These are phyloP conservation scores for Pseudozyma sp. DNA, from an alignment of 1,284 basidiomycete species.

Conservation along the genomic window DNA sequence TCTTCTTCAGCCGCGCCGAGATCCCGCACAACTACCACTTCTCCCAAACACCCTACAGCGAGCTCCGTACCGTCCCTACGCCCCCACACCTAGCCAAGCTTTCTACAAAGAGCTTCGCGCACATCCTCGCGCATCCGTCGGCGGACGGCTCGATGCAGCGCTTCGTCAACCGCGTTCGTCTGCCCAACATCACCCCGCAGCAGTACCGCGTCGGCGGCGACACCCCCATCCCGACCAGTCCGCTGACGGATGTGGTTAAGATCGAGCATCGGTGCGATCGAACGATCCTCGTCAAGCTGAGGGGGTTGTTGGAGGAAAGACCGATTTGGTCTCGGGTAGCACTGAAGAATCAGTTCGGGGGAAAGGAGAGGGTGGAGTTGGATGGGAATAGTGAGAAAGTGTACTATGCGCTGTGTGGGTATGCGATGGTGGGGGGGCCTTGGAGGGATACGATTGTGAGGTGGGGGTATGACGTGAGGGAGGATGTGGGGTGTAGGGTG, in stretches of 20 bases:
- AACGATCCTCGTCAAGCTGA: conserved; percentile 10
- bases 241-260: conserved; percentile 25
- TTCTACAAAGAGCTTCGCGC: conserved; percentile 4
- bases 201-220: conserved; percentile 29
- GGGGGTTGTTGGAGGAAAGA: conserved; percentile 72
- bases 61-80: conserved; percentile 36
- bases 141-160: conserved; percentile 21
- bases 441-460: conserved; percentile 90
- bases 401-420: conserved; percentile 73
- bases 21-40: conserved; percentile 58
- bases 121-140: conserved; percentile 3
- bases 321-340: conserved; percentile 90
- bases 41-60: conserved; percentile 49
- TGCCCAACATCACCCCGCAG: conserved; percentile 45
- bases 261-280: conserved; percentile 38
- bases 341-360: conserved; percentile 83
- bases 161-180: conserved; percentile 39
- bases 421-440: conserved; percentile 91
- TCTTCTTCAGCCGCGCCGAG: conserved; percentile 59
- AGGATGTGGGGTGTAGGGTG: conserved; percentile 77
- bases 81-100: conserved; percentile 1
- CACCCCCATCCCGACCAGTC: conserved; percentile 17
- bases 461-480: conserved; percentile 89
- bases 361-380: conserved; percentile 77
- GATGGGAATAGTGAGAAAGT: conserved; percentile 65